Conservation (phyloP, 106 monocot genomes). For the Dactylorhiza incarnata region DNA sequence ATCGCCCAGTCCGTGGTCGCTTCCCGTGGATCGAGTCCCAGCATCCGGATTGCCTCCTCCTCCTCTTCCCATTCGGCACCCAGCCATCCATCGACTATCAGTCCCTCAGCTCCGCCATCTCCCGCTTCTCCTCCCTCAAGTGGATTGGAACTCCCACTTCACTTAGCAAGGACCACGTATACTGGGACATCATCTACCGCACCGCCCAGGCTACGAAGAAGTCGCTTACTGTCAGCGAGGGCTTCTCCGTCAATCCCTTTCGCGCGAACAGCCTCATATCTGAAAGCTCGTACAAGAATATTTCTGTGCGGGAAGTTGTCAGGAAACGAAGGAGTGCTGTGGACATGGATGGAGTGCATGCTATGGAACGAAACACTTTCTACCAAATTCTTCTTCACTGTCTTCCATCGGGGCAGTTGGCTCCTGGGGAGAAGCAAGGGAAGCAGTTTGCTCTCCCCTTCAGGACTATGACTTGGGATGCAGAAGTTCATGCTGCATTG, state of each 20-base stretch:
- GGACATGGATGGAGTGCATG: slow-evolving; percentile 86
- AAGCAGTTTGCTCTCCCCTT: slow-evolving; percentile 65
- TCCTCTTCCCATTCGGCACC: slow-evolving; percentile 58
- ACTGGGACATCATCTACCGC: slow-evolving; percentile 84
- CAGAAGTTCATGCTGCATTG: slow-evolving; percentile 74
- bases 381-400: slow-evolving; percentile 90
- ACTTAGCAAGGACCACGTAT: slow-evolving; percentile 88
- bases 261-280: slow-evolving; percentile 37
- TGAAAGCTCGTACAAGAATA: slow-evolving; percentile 41
- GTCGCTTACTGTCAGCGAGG: slow-evolving; percentile 27
- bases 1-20: slow-evolving; percentile 27
- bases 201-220: slow-evolving; percentile 81
- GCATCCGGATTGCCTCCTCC: slow-evolving; percentile 72
- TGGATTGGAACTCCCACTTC: slow-evolving; percentile 69
- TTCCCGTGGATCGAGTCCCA: slow-evolving; percentile 73
- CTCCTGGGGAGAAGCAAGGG: slow-evolving; percentile 58
- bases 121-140: slow-evolving; percentile 24
- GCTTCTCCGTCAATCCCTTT: slow-evolving; percentile 44
- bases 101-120: slow-evolving; percentile 21
- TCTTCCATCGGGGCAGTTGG: slow-evolving; percentile 76
- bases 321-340: slow-evolving; percentile 86
- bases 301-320: slow-evolving; percentile 60
- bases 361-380: slow-evolving; percentile 66
- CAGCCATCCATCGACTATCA: slow-evolving; percentile 29
- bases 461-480: slow-evolving; percentile 81